Conservation (phyloP, 2,329 filamentous ascomycete species). For the Nigrograna mackinnonii region DNA sequence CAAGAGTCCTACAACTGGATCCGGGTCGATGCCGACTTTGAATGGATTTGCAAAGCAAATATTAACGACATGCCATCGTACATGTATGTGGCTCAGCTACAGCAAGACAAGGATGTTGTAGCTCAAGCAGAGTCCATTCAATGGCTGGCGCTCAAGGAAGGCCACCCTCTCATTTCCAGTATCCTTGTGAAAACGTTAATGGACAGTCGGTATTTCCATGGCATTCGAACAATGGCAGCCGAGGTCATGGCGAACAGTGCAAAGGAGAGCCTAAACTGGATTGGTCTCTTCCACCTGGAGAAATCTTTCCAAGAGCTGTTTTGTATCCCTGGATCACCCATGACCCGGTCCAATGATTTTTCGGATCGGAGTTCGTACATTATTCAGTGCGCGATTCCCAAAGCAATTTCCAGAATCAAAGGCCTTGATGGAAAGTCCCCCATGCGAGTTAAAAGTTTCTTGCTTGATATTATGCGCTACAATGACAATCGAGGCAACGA, state of each 20-base stretch:
- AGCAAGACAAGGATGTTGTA: constrained; percentile 95
- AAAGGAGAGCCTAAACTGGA: constrained; percentile 60
- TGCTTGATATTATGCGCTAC: constrained; percentile 86
- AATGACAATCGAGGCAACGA: constrained; percentile 94
- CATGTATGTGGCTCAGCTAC: constrained; percentile 97
- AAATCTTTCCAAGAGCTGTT: constrained; percentile 88
- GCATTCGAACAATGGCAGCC: constrained; percentile 85
- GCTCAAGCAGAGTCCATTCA: constrained; percentile 80
- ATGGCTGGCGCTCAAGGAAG: constrained; percentile 68
- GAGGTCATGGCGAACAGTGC: constrained; percentile 77
- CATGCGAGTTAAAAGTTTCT: constrained; percentile 75
- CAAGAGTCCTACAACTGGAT: constrained; percentile 99
- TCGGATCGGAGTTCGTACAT: constrained; percentile 82
- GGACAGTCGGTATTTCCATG: constrained; percentile 91
- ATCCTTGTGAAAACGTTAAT: constrained; percentile 88
- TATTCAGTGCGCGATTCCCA: constrained; percentile 81
- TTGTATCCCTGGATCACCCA: constrained; percentile 76
- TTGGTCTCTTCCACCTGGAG: constrained; percentile 82
- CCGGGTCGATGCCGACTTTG: constrained; percentile 94
- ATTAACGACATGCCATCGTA: constrained; percentile 84
- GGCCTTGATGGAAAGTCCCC: constrained; percentile 78
- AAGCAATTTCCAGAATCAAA: constrained; percentile 77
- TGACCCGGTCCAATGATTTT: constrained; percentile 90
- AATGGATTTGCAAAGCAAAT: constrained; percentile 86
- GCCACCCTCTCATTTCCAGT: constrained; percentile 82